Percentiles rank a stretch among this genome's conserved stretches.
These are phyloP conservation scores for Apodospora peruviana DNA, from an alignment of 495 filamentous ascomycete genomes.

Conservation along the genomic window DNA sequence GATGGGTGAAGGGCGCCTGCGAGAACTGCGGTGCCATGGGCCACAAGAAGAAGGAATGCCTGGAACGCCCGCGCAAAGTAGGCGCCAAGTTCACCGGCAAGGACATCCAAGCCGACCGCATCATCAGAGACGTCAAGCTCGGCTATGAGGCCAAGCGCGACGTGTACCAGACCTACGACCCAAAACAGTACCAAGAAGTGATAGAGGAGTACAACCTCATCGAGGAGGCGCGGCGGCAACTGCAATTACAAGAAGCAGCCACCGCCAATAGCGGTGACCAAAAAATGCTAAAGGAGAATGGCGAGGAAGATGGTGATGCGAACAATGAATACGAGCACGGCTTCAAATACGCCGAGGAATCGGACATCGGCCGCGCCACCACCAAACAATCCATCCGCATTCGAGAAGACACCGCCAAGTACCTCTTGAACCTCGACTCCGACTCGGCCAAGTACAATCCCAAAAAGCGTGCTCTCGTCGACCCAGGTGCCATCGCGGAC, in stretches of 20 bases:
- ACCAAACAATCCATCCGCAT: constrained; percentile 79
- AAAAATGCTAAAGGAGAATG: constrained; percentile 7
- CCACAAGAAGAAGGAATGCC: constrained; percentile 90
- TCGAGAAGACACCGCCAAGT: constrained; percentile 97
- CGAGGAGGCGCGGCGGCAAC: constrained; percentile 68
- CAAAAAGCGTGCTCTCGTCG: constrained; percentile 91
- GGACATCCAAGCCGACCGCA: constrained; percentile 89
- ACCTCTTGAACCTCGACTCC: constrained; percentile 86
- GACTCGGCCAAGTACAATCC: constrained; percentile 98
- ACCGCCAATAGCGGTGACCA: not conserved
- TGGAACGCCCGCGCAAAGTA: constrained; percentile 80
- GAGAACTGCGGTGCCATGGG: constrained; percentile 97
- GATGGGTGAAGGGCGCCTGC: constrained; percentile 95
- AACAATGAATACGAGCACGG: constrained; percentile 19
- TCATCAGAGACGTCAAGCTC: constrained; percentile 74
- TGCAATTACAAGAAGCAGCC: constrained; percentile 15
- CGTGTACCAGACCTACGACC: constrained; percentile 94
- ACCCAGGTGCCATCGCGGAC: constrained; percentile 77
- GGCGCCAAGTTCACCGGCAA: constrained; percentile 91
- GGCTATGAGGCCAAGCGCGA: constrained; percentile 99
- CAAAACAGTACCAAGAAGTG: constrained; percentile 76
- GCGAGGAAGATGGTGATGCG: not conserved
- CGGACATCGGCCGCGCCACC: constrained; percentile 94
- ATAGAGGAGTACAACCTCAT: constrained; percentile 83
- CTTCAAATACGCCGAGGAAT: constrained; percentile 84